Evolutionary conservation across 2,329 filamentous ascomycete species (phyloP), one percentile per base, ranked within the genome.

Genomic region (Beauveria bassiana): DNA sequence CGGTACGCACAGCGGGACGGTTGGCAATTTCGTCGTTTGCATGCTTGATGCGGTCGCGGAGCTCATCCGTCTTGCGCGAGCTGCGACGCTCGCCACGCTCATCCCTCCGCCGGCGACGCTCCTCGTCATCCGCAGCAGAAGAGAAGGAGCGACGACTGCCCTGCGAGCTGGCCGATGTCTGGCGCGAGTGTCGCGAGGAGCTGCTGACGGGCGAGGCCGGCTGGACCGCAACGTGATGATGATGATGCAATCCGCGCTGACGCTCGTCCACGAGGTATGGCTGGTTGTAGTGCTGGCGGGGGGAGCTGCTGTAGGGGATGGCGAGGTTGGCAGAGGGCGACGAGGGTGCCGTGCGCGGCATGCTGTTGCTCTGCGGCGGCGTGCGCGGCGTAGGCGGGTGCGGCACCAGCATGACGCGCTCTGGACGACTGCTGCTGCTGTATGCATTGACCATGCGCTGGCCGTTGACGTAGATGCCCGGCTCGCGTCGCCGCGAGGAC

Each of bases 331-430:
- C 59, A 24, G 67, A 68, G 52, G 77, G 75, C 53, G 76, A 79
- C 3, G 76, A 65, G 14, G 77, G 76, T 22, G 72, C 71, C 43
- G 77, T 79, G 66, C 73, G 73, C 5, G 78, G 73, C 20, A 71
- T 70, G 59, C 64, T 65, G 66, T 73, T 77, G 40, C 70, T 67
- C 64, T 75, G 77, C n/a, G 80, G 78, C 28, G 80, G 77, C 31
- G 78, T 79, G 61, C 76, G 74, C 42, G 79, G 75, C 9, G 75
- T 77, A 14, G 78, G 74, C 3, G 78, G 77, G 64, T 72, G 72
- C 63, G 81, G 75, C 57, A 78, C 73, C 61, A 82, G 72, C 60
- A 78, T 66, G 59, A 77, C 72, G 61, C 78, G 76, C 64, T 81
- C 78, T 55, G 72, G 72, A 62, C 71, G 72, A 49, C 73, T 64